phyloP scores from a whole-genome alignment of 164 flowering plant species.

The Cinnamomum chago region DNA sequence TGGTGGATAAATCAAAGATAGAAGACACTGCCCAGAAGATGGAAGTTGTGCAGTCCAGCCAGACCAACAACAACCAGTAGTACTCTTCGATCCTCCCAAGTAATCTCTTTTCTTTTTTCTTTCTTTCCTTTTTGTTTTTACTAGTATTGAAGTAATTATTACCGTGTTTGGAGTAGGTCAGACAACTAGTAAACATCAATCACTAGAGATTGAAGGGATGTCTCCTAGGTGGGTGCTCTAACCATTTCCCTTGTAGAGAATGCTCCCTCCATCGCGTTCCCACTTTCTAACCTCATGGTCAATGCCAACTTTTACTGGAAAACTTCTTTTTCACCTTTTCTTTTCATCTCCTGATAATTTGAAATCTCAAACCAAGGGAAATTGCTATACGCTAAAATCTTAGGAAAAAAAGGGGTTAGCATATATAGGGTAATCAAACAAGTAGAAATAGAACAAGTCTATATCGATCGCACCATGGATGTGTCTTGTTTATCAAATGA shows the following conservation, averaged over 20 bases:
- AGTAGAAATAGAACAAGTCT: too few species aligned
- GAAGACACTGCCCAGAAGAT: too few species aligned
- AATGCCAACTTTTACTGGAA: not conserved
- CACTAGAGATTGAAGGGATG: conserved; percentile 9
- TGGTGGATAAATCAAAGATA: too few species aligned
- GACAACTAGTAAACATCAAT: conserved; percentile 12
- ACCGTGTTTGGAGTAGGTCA: not conserved
- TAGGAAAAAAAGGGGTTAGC: too few species aligned
- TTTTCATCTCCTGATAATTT: not conserved
- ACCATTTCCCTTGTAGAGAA: conserved; percentile 9
- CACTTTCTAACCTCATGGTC: not conserved
- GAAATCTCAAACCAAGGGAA: too few species aligned
- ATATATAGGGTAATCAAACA: too few species aligned
- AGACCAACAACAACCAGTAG: not conserved
- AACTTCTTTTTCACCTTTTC: not conserved
- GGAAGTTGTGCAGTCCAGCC: not conserved
- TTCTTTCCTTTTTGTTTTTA: too few species aligned
- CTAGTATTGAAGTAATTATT: not conserved
- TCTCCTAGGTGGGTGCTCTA: conserved; percentile 17
- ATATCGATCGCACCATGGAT: too few species aligned
- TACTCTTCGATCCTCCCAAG: not conserved
- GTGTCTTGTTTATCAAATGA: too few species aligned
- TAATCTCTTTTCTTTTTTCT: not conserved
- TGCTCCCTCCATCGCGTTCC: not conserved
- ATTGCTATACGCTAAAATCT: too few species aligned